Evolutionary conservation across 345 rosid genomes (phyloP), one percentile per base, ranked within the genome.

Genomic region (Physaria fendleri): DNA sequence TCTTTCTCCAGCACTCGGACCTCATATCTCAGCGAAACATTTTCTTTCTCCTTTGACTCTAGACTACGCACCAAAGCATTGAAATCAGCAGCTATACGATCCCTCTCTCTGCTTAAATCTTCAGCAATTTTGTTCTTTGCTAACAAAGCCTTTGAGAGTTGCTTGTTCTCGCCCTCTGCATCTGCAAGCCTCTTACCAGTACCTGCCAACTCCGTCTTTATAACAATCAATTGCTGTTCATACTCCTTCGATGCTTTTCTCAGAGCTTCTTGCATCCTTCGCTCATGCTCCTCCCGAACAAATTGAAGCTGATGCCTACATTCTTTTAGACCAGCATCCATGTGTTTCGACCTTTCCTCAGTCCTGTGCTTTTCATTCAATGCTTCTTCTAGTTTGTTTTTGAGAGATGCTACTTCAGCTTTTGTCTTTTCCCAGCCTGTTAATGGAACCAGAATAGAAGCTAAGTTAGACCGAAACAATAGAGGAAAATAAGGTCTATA

Each of bases 1-100:
- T 93, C 99, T 84, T 88, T 93, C 76, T 82, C 88, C 21, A 93
- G 75, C 43, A 93, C 85, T 27, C 82, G 74, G 34, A 89, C 81
- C 75, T 93, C 97, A 25, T 88, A 93, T 53, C 69, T 83, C 74
- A 93, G 67, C 4, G 97, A 85, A 71, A 74, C 73, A 35, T 77
- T 83, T 9, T 83, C 86, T 76, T 83, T 87, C 60, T 93, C 91
- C 12, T 73, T 78, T 13, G 87, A 79, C 60, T 82, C 85, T 16
- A 89, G 27, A 64, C 91, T 86, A 59, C 24, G 58, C 81, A 71
- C 76, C 54, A 86, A 56, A 34, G 74, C 69, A 78, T 52, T 85
- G 42, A 80, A 53, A 62, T 86, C 86, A 43, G 73, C 74, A 33
- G 81, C 85, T 13, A 66, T 45, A 33, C 73, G 81, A 33, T 67